Base-by-base conservation (phyloP, 371 early-diverging fungal species). In the Mucor velutinosus region DNA sequence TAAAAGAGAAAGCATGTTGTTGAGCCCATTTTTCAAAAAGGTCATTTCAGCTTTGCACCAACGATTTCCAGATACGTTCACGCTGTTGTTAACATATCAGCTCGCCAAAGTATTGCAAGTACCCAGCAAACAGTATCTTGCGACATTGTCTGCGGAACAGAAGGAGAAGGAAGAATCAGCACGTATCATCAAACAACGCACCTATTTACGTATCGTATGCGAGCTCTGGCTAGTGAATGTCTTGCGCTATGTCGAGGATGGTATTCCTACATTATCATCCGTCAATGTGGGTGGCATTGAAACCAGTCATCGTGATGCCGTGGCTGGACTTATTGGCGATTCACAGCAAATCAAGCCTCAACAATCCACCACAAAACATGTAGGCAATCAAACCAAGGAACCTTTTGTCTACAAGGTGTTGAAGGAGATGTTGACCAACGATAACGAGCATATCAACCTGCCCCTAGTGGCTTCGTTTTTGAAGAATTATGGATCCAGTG, bases 211-310 rank as follows among this genome's bases (percentile, higher is more conserved):
- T 5, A 79, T 97, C 7, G 74, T 92, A 0, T 83, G 88, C 4
- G 98, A 99, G 49, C 84, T 97, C 47, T 95, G 94, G 87, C 74
- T 96, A 12, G 90, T 87, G 6, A 93, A 94, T 15, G 87, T 95
- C 2, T 72, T 94, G 47, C 86, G 92, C 53, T 90, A 90, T 43
- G 76, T 92, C 0, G 88, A 89, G 29, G 88, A 89, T 60, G 90
- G 90, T 2, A 75, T 88, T 19, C 68, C 87, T 0, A 75, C 84
- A 0, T 67, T 85, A 17, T 80, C 82, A 21, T 74, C 88, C 17
- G 80, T 81, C 23, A 79, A 82, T 25, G 70, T 83, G 23, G 81
- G 80, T 58, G 84, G 86, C 15, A 76, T 81, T 7, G 80, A 81
- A 32, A 72, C 79, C 1, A 51, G 51, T 12, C 81, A 79, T 27